phyloP scores from a whole-genome alignment of 192 early-diverging fungal genomes.

The Backusella sp. region DNA sequence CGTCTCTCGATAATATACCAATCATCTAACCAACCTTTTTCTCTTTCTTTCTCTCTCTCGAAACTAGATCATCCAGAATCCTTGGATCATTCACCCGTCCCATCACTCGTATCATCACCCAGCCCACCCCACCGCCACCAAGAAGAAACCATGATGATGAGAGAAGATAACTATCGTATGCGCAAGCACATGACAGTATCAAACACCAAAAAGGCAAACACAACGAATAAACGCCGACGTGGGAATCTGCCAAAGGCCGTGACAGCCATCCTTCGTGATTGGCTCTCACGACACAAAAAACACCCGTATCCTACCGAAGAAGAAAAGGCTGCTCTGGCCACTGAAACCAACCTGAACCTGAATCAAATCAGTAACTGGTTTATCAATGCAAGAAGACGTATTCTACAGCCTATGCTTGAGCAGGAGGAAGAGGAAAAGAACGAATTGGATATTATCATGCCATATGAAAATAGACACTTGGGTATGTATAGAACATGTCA shows the following conservation, averaged over 20 bases:
- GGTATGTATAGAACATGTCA: neutral
- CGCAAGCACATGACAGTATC: constrained; percentile 6
- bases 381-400: constrained; percentile 58
- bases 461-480: constrained; percentile 10
- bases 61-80: constrained; percentile 11
- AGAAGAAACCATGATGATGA: constrained; percentile 9
- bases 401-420: constrained; percentile 54
- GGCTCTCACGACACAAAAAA: constrained; percentile 52
- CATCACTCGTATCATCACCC: constrained; percentile 24
- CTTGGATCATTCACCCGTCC: constrained; percentile 22
- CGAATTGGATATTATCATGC: constrained; percentile 24
- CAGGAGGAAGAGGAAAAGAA: constrained; percentile 24
- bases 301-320: constrained; percentile 60
- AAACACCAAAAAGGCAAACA: constrained; percentile 15
- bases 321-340: constrained; percentile 46
- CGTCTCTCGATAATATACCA: neutral
- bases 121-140: constrained; percentile 11
- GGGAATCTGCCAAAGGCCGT: constrained; percentile 48
- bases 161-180: constrained; percentile 1
- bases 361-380: constrained; percentile 66
- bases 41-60: neutral
- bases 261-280: constrained; percentile 47
- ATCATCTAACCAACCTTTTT: neutral
- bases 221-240: constrained; percentile 35
- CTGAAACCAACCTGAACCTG: constrained; percentile 48